Percentiles rank a stretch among this genome's conserved stretches.
These are phyloP conservation scores for Luzula sylvatica DNA, from an alignment of 176 grass and related monocot genomes.

Conservation along the genomic window DNA sequence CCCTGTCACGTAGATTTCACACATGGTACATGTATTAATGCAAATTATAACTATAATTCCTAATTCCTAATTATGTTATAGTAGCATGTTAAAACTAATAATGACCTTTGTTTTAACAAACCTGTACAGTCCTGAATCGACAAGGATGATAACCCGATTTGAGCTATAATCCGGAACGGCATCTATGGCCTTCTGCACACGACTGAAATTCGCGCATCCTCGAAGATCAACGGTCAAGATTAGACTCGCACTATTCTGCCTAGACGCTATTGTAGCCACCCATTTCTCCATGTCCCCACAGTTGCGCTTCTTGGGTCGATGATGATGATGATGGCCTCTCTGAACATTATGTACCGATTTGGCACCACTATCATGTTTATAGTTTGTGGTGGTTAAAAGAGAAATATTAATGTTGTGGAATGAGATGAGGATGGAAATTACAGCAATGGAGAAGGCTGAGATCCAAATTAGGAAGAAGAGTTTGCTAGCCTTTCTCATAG, in stretches of 20 bases:
- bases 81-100: too few relatives aligned
- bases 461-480: constrained; percentile 22
- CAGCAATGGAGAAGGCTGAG: constrained; percentile 35
- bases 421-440: constrained; percentile 45
- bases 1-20: constrained; percentile 20
- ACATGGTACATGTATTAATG: neutral
- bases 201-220: constrained; percentile 71
- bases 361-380: neutral
- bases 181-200: constrained; percentile 62
- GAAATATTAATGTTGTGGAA: constrained; percentile 20
- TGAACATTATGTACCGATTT: neutral
- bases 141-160: constrained; percentile 43
- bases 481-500: constrained; percentile 19
- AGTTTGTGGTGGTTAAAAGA: neutral
- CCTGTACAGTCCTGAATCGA: constrained; percentile 57
- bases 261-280: constrained; percentile 26
- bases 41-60: neutral
- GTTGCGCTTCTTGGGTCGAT: constrained; percentile 6
- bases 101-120: neutral
- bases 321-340: too few relatives aligned
- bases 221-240: constrained; percentile 50
- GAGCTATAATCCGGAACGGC: constrained; percentile 35
- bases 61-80: neutral
- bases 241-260: constrained; percentile 46
- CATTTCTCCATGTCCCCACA: constrained; percentile 41